phyloP scores from a whole-genome alignment of 2,329 filamentous ascomycete species.

The Pseudocercospora cruenta region DNA sequence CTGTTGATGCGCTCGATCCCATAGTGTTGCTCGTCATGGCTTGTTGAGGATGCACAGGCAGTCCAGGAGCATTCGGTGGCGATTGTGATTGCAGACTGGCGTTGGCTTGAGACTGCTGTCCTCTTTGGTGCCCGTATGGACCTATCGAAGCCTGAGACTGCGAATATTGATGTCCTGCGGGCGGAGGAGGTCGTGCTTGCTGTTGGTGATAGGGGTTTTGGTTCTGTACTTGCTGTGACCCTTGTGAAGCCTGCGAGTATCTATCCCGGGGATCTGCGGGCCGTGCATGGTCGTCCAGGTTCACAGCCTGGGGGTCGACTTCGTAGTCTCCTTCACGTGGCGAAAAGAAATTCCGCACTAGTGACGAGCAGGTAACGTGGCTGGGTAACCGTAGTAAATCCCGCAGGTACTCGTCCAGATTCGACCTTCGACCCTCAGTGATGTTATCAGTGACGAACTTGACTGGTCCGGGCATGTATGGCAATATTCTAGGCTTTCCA shows the following conservation, averaged over 20 bases:
- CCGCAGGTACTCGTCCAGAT: slow-evolving; percentile 93
- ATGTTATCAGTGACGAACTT: slow-evolving; percentile 98
- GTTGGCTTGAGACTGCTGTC: slow-evolving; percentile 22
- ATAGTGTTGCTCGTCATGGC: slow-evolving; percentile 25
- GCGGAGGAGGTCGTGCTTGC: slow-evolving; percentile 29
- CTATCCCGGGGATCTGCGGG: slow-evolving; percentile 67
- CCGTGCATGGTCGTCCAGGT: slow-evolving; percentile 67
- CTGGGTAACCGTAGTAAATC: slow-evolving; percentile 80
- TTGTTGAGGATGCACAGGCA: slow-evolving; percentile 16
- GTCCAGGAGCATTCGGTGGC: slow-evolving; percentile 20
- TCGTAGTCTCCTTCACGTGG: slow-evolving; percentile 92
- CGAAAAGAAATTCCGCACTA: slow-evolving; percentile 89
- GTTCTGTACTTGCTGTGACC: slow-evolving; percentile 26
- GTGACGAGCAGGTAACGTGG: slow-evolving; percentile 80
- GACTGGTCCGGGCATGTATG: slow-evolving; percentile 97
- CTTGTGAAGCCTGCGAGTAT: slow-evolving; percentile 43
- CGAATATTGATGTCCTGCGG: slow-evolving; percentile 33
- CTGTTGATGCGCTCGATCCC: slow-evolving; percentile 29
- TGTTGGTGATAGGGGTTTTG: slow-evolving; percentile 29
- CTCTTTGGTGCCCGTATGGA: slow-evolving; percentile 23
- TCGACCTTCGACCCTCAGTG: slow-evolving; percentile 87
- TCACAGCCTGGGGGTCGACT: slow-evolving; percentile 70
- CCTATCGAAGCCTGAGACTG: slow-evolving; percentile 25
- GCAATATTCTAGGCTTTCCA: slow-evolving; percentile 73
- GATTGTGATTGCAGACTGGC: slow-evolving; percentile 20